A percentile compares a stretch with the other conserved stretches of the same genome.
phyloP scores from a whole-genome alignment of 805 yeast species.

The Lipomyces anomalus region DNA sequence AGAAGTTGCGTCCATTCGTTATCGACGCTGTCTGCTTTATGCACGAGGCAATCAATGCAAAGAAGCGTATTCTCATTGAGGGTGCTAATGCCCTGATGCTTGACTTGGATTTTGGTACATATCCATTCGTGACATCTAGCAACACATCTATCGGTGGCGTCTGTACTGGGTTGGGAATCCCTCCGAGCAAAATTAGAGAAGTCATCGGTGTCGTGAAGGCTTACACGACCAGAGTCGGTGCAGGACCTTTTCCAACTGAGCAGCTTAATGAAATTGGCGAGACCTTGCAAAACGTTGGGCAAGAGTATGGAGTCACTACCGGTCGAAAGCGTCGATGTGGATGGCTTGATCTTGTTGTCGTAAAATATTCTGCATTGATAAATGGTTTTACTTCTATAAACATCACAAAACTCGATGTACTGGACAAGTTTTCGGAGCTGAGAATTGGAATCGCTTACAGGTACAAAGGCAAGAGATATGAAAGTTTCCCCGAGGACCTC shows the following conservation, averaged over 20 bases:
- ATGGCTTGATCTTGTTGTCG: conserved; percentile 94
- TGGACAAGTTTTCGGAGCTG: conserved; percentile 84
- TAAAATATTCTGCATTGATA: conserved; percentile 83
- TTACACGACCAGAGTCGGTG: conserved; percentile 97
- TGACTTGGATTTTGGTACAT: conserved; percentile 96
- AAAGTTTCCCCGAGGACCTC: conserved; percentile 90
- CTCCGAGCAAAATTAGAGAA: conserved; percentile 77
- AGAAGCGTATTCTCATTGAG: conserved; percentile 87
- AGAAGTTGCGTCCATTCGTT: conserved; percentile 77
- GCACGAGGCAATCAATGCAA: conserved; percentile 64
- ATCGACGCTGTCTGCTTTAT: conserved; percentile 81
- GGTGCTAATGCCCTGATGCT: conserved; percentile 98
- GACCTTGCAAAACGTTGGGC: conserved; percentile 83
- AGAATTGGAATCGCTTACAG: conserved; percentile 81
- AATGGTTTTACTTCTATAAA: conserved; percentile 93
- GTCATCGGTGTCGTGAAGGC: conserved; percentile 97
- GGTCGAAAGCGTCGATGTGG: conserved; percentile 99
- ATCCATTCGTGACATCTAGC: conserved; percentile 94
- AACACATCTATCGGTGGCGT: conserved; percentile 98
- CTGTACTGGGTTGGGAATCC: conserved; percentile 90
- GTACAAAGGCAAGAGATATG: conserved; percentile 66
- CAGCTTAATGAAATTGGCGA: conserved; percentile 86
- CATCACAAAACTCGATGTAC: conserved; percentile 91
- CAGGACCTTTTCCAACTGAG: conserved; percentile 98
- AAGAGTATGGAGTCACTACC: conserved; percentile 95